phyloP scores from a whole-genome alignment of 129 eudicot species.

The Flaveria bidentis region DNA sequence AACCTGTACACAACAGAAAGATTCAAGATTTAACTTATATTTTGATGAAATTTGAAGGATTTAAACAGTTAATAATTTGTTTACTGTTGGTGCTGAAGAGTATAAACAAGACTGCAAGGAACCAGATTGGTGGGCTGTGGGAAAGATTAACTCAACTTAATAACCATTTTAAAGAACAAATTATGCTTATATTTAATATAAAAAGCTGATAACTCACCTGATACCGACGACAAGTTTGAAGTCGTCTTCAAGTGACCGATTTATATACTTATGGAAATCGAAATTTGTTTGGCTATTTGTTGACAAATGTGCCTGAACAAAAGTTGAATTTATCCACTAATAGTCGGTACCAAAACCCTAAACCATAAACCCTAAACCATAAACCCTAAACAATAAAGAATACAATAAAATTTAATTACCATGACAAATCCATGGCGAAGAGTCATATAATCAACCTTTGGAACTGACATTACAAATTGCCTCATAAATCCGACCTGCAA shows the following conservation, averaged over 20 bases:
- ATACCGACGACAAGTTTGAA: slow-evolving; percentile 78
- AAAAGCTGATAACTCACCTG: slow-evolving; percentile 41
- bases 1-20: slow-evolving; percentile 40
- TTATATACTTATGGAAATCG: slow-evolving; percentile 63
- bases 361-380: not conserved
- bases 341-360: not conserved
- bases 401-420: slow-evolving; percentile 29
- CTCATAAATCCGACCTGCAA: slow-evolving; percentile 67
- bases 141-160: not conserved
- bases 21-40: not conserved
- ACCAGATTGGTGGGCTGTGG: slow-evolving; percentile 79
- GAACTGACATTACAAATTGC: slow-evolving; percentile 64
- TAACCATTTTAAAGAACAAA: slow-evolving; percentile 18
- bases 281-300: slow-evolving; percentile 53
- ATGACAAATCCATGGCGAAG: slow-evolving; percentile 68
- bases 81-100: slow-evolving; percentile 65
- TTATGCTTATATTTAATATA: not conserved
- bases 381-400: not conserved
- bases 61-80: not conserved
- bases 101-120: slow-evolving; percentile 64
- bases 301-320: slow-evolving; percentile 68
- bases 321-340: not conserved
- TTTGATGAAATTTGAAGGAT: slow-evolving; percentile 21
- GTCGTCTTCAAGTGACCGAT: slow-evolving; percentile 70
- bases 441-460: slow-evolving; percentile 75